A percentile compares a stretch with the other conserved stretches of the same genome.
phyloP scores from a whole-genome alignment of 129 eudicot genomes.

The Chrysanthemum seticuspe region DNA sequence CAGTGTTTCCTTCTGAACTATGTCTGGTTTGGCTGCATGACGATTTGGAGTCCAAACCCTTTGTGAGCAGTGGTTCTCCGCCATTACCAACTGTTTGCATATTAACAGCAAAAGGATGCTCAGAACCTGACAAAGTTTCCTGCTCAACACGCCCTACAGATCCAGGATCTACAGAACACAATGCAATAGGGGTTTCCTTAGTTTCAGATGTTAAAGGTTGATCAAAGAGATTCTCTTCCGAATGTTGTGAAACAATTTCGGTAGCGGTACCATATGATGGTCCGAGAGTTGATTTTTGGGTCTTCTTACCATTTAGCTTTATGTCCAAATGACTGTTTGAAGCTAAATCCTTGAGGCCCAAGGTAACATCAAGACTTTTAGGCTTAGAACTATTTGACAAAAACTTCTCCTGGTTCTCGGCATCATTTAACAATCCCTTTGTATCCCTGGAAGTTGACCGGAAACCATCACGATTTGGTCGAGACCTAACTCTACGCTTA shows the following conservation, averaged over 20 bases:
- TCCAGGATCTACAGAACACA: constrained; percentile 32
- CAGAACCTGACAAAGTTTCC: constrained; percentile 36
- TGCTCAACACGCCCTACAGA: constrained; percentile 32
- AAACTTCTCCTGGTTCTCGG: constrained; percentile 37
- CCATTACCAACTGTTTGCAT: constrained; percentile 35
- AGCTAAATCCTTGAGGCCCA: constrained; percentile 30
- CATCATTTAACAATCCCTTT: constrained; percentile 37
- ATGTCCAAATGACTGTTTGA: constrained; percentile 41
- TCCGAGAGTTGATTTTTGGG: constrained; percentile 39
- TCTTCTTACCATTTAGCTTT: constrained; percentile 44
- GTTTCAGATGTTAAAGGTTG: constrained; percentile 33
- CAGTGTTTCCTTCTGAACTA: constrained; percentile 13
- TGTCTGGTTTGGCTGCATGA: constrained; percentile 45
- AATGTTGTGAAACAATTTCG: too few relatives aligned
- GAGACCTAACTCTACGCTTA: constrained; percentile 70
- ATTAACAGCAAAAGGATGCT: constrained; percentile 34
- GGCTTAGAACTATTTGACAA: constrained; percentile 28
- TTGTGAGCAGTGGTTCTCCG: constrained; percentile 29
- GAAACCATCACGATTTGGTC: constrained; percentile 70
- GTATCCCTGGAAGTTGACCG: constrained; percentile 55
- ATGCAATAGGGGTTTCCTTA: constrained; percentile 30
- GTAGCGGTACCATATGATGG: constrained; percentile 13
- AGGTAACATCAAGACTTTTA: constrained; percentile 29
- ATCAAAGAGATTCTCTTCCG: background rate
- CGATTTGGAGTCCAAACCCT: constrained; percentile 63